Conservation (phyloP, 2,329 filamentous ascomycete genomes). For the Dendryphion nanum region DNA sequence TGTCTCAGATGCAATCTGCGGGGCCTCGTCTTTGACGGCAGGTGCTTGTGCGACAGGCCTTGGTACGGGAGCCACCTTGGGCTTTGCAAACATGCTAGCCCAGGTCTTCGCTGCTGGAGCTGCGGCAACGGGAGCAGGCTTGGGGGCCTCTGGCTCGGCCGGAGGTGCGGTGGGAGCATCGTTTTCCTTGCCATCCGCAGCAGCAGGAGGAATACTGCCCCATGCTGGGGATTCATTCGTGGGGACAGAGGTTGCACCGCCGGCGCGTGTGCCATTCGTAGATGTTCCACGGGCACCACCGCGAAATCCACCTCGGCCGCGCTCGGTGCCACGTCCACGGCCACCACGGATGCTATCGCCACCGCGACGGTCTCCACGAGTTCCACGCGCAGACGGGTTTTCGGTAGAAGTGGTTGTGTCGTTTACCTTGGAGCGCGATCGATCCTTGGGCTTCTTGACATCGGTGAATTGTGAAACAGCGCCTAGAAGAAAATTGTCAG, state of each 20-base stretch:
- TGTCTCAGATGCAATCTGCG: slow-evolving; percentile 31
- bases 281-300: slow-evolving; percentile 64
- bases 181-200: slow-evolving; percentile 26
- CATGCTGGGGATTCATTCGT: slow-evolving; percentile 68
- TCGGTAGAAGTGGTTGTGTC: slow-evolving; percentile 56
- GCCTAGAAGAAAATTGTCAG: slow-evolving; percentile 49
- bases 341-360: slow-evolving; percentile 47
- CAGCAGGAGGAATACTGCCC: slow-evolving; percentile 47
- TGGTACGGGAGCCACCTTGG: slow-evolving; percentile 46
- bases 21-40: slow-evolving; percentile 38
- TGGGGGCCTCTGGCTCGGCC: slow-evolving; percentile 31
- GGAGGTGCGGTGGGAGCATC: slow-evolving; percentile 19
- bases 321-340: slow-evolving; percentile 63
- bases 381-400: slow-evolving; percentile 37
- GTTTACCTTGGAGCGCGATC: slow-evolving; percentile 69
- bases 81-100: slow-evolving; percentile 54
- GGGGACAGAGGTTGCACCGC: slow-evolving; percentile 61
- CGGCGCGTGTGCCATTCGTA: slow-evolving; percentile 60
- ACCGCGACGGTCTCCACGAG: slow-evolving; percentile 22
- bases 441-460: slow-evolving; percentile 75
- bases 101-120: slow-evolving; percentile 50
- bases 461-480: slow-evolving; percentile 81
- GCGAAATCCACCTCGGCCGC: slow-evolving; percentile 50
- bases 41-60: slow-evolving; percentile 37
- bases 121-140: slow-evolving; percentile 27